Conservation (phyloP, 768 basidiomycete species). For the Boletus rufocinnamomeus region DNA sequence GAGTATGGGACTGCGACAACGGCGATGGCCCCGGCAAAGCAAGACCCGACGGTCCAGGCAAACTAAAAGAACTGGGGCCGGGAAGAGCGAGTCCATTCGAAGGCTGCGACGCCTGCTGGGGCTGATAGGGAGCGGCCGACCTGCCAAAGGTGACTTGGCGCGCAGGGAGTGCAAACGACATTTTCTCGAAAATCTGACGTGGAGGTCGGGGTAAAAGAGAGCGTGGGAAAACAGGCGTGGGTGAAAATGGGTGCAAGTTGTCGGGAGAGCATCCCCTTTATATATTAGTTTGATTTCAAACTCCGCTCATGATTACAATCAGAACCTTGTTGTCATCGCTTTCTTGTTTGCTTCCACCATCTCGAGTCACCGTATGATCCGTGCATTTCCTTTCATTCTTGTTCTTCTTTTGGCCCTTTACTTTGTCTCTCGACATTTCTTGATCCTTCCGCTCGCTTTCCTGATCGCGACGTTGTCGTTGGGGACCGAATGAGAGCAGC, state of each 20-base stretch:
- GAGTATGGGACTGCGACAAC: slow-evolving; percentile 46
- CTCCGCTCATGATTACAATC: slow-evolving; percentile 33
- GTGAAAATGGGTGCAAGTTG: slow-evolving; percentile 23
- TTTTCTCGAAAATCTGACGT: slow-evolving; percentile 23
- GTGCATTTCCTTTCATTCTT: background rate
- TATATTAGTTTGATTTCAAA: slow-evolving; percentile 31
- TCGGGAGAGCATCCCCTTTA: slow-evolving; percentile 24
- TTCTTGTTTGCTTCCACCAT: slow-evolving; percentile 33
- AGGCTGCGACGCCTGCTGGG: slow-evolving; percentile 42
- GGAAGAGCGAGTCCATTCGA: slow-evolving; percentile 62
- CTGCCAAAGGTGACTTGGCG: slow-evolving; percentile 80
- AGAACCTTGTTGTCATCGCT: slow-evolving; percentile 9
- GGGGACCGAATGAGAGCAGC: background rate
- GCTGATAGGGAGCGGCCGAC: slow-evolving; percentile 49
- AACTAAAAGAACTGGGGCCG: slow-evolving; percentile 46
- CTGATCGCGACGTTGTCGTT: background rate
- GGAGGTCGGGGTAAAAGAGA: slow-evolving; percentile 23
- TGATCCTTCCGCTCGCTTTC: background rate
- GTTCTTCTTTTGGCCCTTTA: background rate
- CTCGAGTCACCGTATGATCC: slow-evolving; percentile 10
- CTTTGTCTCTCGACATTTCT: background rate
- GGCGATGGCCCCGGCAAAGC: slow-evolving; percentile 59
- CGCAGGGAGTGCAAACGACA: slow-evolving; percentile 71
- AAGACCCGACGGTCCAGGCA: slow-evolving; percentile 44
- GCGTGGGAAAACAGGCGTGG: slow-evolving; percentile 33